Base-by-base conservation (phyloP, 305 asterid genomes). In the Fraxinus platypoda region DNA sequence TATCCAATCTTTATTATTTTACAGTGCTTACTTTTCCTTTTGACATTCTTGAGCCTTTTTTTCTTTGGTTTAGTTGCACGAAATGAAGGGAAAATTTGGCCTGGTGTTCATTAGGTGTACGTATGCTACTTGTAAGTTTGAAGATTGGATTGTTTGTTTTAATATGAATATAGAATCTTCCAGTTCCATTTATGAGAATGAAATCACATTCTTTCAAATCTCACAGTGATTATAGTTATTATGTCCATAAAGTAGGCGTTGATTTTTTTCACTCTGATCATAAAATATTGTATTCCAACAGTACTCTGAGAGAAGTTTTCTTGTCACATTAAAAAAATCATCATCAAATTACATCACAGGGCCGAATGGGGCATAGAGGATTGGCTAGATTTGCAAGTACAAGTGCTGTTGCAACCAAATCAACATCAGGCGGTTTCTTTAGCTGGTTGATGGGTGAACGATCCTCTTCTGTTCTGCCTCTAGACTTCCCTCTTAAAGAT, bases 311-410 rank as follows among this genome's bases (percentile, higher is more conserved):
- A 68, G 74, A 13, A 33, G 6, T 72, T 72, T 30, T 31, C 25
- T 31, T 6, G 15, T 72, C 76, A n/a, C 26, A 72, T 34, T 33
- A 25, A 17, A 34, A 8, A 68, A 17, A 72, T 72, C 46, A 31
- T 33, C 76, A 17, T 34, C 76, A n/a, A 15, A 33, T 34, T 37
- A 34, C 76, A 34, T 72, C 73, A 80, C 87, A 95, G 98, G 94
- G 90, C 72, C 90, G 80, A 74, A 84, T 88, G 8, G 86, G 90
- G 86, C 87, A 62, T 70, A 82, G 87, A 78, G 88, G 88, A 57
- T 77, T 93, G 87, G 84, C 86, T 85, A 92, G 98, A 83, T 95
- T 87, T 87, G 91, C 93, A 38, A 95, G 94, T 90, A 86, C 98
- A 21, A 85, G 91, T 84, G 97, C 92, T 86, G 90, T 90, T 81